These are phyloP conservation scores for Diaporthe citriasiana DNA, from an alignment of 2,329 filamentous ascomycete genomes.

Conservation along the genomic window DNA sequence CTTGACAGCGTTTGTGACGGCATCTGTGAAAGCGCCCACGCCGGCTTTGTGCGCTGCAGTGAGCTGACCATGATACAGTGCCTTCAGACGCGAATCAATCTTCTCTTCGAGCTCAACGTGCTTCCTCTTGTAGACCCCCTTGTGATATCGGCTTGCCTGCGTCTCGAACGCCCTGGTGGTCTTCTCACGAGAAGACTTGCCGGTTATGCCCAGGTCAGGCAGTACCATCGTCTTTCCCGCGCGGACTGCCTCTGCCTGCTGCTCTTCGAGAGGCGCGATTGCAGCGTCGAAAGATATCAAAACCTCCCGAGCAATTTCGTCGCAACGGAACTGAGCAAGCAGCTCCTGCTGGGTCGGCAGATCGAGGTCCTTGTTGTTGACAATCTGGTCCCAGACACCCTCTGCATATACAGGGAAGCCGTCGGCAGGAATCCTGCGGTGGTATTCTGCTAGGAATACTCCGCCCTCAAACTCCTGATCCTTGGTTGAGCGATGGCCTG, in stretches of 20 bases:
- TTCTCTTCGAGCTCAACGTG: slow-evolving; percentile 86
- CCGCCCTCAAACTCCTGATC: slow-evolving; percentile 83
- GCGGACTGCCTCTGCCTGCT: slow-evolving; percentile 81
- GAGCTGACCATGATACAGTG: slow-evolving; percentile 90
- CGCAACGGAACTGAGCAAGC: slow-evolving; percentile 95
- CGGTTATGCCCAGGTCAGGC: slow-evolving; percentile 79
- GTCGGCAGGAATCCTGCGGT: slow-evolving; percentile 94
- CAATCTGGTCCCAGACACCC: slow-evolving; percentile 98
- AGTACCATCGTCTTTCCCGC: slow-evolving; percentile 82
- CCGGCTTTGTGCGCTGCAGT: slow-evolving; percentile 90
- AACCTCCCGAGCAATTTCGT: slow-evolving; percentile 94
- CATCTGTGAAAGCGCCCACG: slow-evolving; percentile 86
- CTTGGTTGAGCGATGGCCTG: slow-evolving; percentile 81
- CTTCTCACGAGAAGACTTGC: slow-evolving; percentile 79
- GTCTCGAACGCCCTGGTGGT: slow-evolving; percentile 88
- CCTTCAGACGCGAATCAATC: slow-evolving; percentile 88
- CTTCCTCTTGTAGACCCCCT: slow-evolving; percentile 92
- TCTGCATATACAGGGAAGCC: slow-evolving; percentile 96
- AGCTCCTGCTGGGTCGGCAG: slow-evolving; percentile 97
- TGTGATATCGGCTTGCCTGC: slow-evolving; percentile 95
- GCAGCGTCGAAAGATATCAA: slow-evolving; percentile 84
- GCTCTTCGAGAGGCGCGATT: slow-evolving; percentile 88
- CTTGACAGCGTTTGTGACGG: slow-evolving; percentile 90
- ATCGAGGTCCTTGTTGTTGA: slow-evolving; percentile 98
- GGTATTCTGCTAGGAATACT: slow-evolving; percentile 93